phyloP scores from a whole-genome alignment of 148 eudicot species.

The Cornus controversa region DNA sequence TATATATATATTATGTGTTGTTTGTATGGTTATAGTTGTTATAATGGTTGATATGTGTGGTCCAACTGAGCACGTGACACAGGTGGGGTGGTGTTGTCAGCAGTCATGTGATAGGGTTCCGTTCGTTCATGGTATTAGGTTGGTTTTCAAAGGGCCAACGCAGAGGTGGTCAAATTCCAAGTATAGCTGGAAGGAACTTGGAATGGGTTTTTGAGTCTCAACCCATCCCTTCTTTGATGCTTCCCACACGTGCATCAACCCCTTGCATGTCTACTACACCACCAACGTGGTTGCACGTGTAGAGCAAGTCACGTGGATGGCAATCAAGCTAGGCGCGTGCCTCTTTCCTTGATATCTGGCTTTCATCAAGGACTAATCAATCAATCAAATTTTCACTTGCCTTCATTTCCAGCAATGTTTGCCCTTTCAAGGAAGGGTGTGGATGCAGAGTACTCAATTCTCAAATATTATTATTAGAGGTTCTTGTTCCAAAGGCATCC shows the following conservation, averaged over 20 bases:
- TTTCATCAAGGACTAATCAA: neutral
- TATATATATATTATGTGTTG: too few relatives aligned
- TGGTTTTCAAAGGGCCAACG: neutral
- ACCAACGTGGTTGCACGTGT: slow-evolving; percentile 36
- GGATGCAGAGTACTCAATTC: too few relatives aligned
- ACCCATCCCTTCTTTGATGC: slow-evolving; percentile 23
- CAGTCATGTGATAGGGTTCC: slow-evolving; percentile 77
- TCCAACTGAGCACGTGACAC: slow-evolving; percentile 82
- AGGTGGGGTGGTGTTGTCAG: slow-evolving; percentile 73
- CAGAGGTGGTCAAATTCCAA: slow-evolving; percentile 21
- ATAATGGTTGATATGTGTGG: slow-evolving; percentile 33
- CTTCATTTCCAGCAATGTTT: too few relatives aligned
- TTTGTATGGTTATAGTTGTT: too few relatives aligned
- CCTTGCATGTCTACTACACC: slow-evolving; percentile 12
- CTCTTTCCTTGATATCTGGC: slow-evolving; percentile 15
- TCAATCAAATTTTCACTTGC: neutral
- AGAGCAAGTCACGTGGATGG: slow-evolving; percentile 25
- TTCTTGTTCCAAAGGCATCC: too few relatives aligned
- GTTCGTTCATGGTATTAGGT: slow-evolving; percentile 4
- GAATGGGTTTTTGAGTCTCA: neutral
- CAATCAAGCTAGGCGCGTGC: too few relatives aligned
- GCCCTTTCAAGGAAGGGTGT: too few relatives aligned
- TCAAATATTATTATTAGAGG: too few relatives aligned
- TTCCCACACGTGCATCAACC: slow-evolving; percentile 43
- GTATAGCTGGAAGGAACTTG: neutral